Base-by-base conservation (phyloP, 345 rosid species). In the Eucalyptus erythrocorys region DNA sequence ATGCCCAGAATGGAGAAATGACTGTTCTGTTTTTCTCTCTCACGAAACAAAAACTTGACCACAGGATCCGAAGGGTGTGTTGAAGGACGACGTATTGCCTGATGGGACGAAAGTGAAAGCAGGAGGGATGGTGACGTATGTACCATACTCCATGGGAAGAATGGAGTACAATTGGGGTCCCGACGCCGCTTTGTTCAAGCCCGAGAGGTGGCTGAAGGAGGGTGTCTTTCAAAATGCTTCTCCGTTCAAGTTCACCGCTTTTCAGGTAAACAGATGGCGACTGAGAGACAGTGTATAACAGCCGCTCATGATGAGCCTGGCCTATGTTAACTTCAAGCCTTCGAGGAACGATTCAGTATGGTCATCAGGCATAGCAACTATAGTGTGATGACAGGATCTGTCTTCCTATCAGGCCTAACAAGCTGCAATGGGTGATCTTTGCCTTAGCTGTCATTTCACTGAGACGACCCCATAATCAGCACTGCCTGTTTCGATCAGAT, bases 121-220 rank as follows among this genome's bases (percentile, higher is more conserved):
- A 84, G 98, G 99, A 93, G 99, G 98, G 57, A 95, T 96, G 99
- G 98, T 96, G n/a, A 97, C 99, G 86, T 96, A 96, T 90, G 98
- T 95, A 48, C 99, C 99, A n/a, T 97, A 96, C 88, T 97, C 99
- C 53, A 97, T 97, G 99, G 99, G 99, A 13, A 94, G 99, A 34
- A 95, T 97, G 99, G 96, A 93, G 88, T 95, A 96, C 82, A 96
- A 97, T 19, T 96, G 99, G 99, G 99, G 99, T 16, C 91, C 96
- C 80, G 98, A 96, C 90, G 99, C 98, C 40, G 92, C 97, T 66
- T 90, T 88, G 48, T 97, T 96, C 91, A 94, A 94, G 91, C 99
- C 99, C 2, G 98, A 96, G 89, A 94, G 99, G 91, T 97, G 99
- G 99, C 95, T 97, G 89, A 95, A 95, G 93, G 98, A 97, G 37